phyloP scores from a whole-genome alignment of 1,284 basidiomycete species.

The Somion occarium region DNA sequence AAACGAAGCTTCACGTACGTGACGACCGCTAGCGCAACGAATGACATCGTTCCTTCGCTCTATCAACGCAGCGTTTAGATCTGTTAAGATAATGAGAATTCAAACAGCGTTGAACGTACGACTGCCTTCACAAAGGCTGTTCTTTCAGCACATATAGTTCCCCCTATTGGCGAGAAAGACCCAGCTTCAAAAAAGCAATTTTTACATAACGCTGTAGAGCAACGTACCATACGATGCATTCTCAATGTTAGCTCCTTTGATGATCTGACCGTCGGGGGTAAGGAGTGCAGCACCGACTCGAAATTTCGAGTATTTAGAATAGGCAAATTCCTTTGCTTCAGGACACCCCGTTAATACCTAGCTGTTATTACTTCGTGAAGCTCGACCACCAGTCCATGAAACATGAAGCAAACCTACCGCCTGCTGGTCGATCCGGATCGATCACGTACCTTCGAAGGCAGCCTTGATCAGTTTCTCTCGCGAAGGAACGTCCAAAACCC shows the following conservation, averaged over 20 bases:
- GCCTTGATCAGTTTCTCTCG: conserved; percentile 28
- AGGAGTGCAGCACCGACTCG: conserved; percentile 85
- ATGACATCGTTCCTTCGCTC: conserved; percentile 71
- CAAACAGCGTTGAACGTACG: conserved; percentile 42
- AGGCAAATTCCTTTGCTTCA: conserved; percentile 53
- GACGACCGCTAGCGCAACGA: conserved; percentile 70
- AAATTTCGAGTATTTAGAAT: conserved; percentile 82
- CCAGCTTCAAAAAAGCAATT: background rate
- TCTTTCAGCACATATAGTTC: conserved; percentile 83
- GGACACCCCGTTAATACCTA: background rate
- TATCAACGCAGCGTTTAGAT: conserved; percentile 27
- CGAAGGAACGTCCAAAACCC: conserved; percentile 20
- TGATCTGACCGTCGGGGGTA: conserved; percentile 61
- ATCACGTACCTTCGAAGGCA: conserved; percentile 27
- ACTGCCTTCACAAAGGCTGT: conserved; percentile 86
- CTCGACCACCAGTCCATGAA: background rate
- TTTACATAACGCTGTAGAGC: background rate
- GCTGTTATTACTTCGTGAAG: background rate
- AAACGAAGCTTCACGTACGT: conserved; percentile 38
- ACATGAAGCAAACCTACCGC: background rate
- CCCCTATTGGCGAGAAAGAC: conserved; percentile 40
- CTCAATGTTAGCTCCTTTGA: conserved; percentile 86
- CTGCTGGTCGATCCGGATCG: background rate
- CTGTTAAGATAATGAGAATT: background rate
- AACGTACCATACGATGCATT: conserved; percentile 81